Evolutionary conservation across 106 monocot species (phyloP), one percentile per base, ranked within the genome.

Genomic region (Dendrobium nobile): DNA sequence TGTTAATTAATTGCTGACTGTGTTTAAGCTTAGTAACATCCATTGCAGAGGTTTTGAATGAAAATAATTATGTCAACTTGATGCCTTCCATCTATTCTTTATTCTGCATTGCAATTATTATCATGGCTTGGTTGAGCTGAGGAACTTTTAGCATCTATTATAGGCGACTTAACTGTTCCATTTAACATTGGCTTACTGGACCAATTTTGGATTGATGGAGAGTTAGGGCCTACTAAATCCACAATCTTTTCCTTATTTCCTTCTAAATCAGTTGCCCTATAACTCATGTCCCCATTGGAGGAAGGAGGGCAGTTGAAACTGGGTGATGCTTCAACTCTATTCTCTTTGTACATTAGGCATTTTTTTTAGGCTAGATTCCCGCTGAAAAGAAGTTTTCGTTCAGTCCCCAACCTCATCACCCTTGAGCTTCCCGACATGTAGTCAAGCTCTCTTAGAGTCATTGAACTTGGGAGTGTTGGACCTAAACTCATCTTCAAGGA

Each of bases 141-240:
- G 37, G 96, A 93, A 42, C 84, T 88, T 82, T 88, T 88, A 0
- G 85, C 84, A n/a, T 93, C 90, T 28, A 88, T 86, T 33, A 87
- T 31, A 73, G 91, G 91, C 56, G 93, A 90, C 61, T 51, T 92
- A 67, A 78, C 72, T 20, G 65, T 73, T 56, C 79, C 88, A 45
- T 59, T 89, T 59, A 72, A 9, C 83, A 87, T 79, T 88, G 89
- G 79, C 41, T 81, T 24, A 88, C 80, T 54, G 41, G 76, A 76
- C 84, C 13, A 5, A 85, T 73, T 70, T 85, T 90, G 76, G 11
- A 88, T 87, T 20, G 96, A 74, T 47, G 92, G 83, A 26, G 89
- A 89, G 41, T 85, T 92, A 10, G 90, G 81, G n/a, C 73, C 79
- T 20, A 85, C 77, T 4, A 91, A 82, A 58, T 91, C 85, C 1